Base-by-base conservation (phyloP, 768 basidiomycete genomes). In the Tylopilus felleus region DNA sequence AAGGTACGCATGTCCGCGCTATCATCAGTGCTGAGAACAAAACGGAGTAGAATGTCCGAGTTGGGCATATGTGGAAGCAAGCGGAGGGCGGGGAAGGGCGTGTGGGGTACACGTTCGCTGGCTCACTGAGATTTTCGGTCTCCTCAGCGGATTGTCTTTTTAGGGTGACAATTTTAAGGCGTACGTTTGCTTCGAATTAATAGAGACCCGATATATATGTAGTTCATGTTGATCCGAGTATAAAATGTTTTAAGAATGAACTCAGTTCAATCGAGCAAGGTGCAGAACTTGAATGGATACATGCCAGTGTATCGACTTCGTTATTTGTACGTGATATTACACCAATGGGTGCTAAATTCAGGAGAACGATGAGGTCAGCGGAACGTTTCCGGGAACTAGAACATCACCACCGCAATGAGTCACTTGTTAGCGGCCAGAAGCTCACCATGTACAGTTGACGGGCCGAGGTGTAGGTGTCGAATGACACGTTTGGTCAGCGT, bases 1-100 rank as follows among this genome's bases (percentile, higher is more conserved):
- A 80, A 76, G 4, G 78, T 74, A 33, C 81, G 79, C 55, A 71
- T 63, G 63, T 81, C 77, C 9, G 61, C 46, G 29, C 63, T 64
- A 8, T 57, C 42, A 21, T 67, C 65, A 27, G 62, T 59, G 22
- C 71, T 60, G 53, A 66, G 73, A 10, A 65, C 60, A 56, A 80
- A 74, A 8, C 67, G 71, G 42, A 81, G 68, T 43, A 71, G 55
- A 55, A 76, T 57, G 58, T 76, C 73, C 54, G 65, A 62, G n/a
- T 63, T 56, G 39, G 69, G 35, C 71, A 75, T 70, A 42, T 55
- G n/a, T 6, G 14, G 39, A 35, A 40, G n/a, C 12, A 46, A 41
- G 41, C 22, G 39, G n/a, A 31, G 38, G 9, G 43, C 4, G 27
- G 28, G 22, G 40, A 8, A n/a, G 38, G 36, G 27, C 16, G 45